These are phyloP conservation scores for Lepidium sativum DNA, from an alignment of 345 rosid genomes.

Conservation along the genomic window DNA sequence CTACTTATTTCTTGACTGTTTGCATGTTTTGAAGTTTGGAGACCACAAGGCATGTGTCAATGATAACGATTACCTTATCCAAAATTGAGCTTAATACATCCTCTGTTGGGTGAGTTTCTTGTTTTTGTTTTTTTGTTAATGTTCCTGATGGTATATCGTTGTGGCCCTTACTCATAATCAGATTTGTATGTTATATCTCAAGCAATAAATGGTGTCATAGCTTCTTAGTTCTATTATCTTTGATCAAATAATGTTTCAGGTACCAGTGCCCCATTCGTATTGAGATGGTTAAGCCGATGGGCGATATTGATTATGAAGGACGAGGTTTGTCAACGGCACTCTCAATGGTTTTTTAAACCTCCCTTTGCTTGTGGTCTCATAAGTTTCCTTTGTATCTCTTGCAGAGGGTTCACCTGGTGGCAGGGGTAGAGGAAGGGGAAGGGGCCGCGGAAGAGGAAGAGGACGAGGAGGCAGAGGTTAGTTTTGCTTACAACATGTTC, in stretches of 20 bases:
- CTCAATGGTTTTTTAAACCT: not conserved
- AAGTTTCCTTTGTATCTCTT: not conserved
- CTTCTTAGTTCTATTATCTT: not conserved
- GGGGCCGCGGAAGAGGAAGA: constrained; percentile 43
- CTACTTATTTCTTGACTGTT: not conserved
- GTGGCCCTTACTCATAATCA: not conserved
- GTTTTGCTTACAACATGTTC: not conserved
- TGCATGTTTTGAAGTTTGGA: constrained; percentile 48
- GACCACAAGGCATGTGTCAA: constrained; percentile 97
- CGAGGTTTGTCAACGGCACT: constrained; percentile 32
- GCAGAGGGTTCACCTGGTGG: constrained; percentile 72
- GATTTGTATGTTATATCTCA: not conserved
- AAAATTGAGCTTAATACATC: constrained; percentile 57
- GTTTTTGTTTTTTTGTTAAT: not conserved
- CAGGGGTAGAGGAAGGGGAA: constrained; percentile 55
- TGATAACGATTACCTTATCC: constrained; percentile 86
- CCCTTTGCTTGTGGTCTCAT: not conserved
- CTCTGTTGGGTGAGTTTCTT: constrained; percentile 65
- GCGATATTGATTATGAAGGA: constrained; percentile 47
- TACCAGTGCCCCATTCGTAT: constrained; percentile 69
- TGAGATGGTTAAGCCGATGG: constrained; percentile 48
- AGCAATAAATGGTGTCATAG: not conserved
- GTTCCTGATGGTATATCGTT: not conserved
- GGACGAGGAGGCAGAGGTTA: constrained; percentile 28
- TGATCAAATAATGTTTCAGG: constrained; percentile 28